These are phyloP conservation scores for Populus ilicifolia DNA, from an alignment of 345 rosid species.

Conservation along the genomic window DNA sequence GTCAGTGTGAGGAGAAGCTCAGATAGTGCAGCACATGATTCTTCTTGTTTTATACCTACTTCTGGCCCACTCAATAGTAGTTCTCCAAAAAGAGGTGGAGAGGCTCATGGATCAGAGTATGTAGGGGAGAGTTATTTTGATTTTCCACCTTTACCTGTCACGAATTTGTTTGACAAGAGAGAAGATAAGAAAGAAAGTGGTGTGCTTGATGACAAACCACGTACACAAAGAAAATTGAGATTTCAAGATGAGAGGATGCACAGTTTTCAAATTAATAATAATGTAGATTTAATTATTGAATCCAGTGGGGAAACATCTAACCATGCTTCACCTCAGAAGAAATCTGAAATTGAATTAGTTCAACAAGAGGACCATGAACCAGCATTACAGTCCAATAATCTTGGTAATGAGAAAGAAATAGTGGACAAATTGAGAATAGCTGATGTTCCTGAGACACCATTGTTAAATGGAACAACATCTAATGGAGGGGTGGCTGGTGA, in stretches of 20 bases:
- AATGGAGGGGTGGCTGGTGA: constrained; percentile 39
- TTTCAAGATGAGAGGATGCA: constrained; percentile 62
- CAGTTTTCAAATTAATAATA: constrained; percentile 69
- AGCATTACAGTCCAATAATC: constrained; percentile 30
- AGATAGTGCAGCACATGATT: constrained; percentile 47
- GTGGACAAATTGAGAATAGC: constrained; percentile 54
- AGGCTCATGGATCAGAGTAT: constrained; percentile 35
- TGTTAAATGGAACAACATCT: constrained; percentile 39
- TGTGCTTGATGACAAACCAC: constrained; percentile 35
- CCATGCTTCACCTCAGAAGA: constrained; percentile 20
- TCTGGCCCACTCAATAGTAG: constrained; percentile 34
- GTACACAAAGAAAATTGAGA: constrained; percentile 35
- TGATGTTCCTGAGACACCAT: constrained; percentile 52
- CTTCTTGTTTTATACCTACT: constrained; percentile 45
- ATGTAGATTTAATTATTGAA: constrained; percentile 71
- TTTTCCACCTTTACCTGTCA: constrained; percentile 69
- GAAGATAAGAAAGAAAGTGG: constrained; percentile 47
- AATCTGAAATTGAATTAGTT: constrained; percentile 58
- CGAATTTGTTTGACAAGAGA: constrained; percentile 64
- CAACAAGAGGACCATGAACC: constrained; percentile 36
- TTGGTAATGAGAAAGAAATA: constrained; percentile 36
- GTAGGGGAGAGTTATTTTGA: constrained; percentile 44
- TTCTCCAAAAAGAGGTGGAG: constrained; percentile 38
- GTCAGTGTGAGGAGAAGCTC: constrained; percentile 51
- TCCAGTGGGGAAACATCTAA: constrained; percentile 41